A percentile compares a stretch with the other conserved stretches of the same genome.
Conservation (phyloP, 2,329 filamentous ascomycete species). For the Trichoderma atroviride region DNA sequence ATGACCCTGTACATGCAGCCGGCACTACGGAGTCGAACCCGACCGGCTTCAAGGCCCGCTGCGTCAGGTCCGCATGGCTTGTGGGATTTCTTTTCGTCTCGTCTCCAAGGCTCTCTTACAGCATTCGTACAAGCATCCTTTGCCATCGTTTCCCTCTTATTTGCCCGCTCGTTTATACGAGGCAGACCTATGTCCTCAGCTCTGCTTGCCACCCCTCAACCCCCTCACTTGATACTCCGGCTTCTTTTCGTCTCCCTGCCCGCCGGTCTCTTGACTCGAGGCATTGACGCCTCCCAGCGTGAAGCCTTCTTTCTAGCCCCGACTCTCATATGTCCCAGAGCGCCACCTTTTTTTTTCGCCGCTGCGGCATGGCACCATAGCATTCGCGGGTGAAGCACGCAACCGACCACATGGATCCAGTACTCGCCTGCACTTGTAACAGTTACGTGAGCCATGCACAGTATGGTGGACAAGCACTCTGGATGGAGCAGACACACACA, state of each 20-base stretch:
- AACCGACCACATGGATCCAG: not conserved
- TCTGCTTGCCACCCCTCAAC: not conserved
- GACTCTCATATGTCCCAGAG: not conserved
- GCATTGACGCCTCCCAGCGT: not conserved
- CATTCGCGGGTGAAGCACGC: not conserved
- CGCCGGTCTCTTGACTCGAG: not conserved
- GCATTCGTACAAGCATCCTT: not conserved
- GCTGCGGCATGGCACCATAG: not conserved
- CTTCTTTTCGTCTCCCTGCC: not conserved
- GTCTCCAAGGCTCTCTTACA: not conserved
- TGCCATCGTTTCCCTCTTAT: not conserved
- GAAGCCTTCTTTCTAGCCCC: not conserved
- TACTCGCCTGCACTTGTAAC: not conserved
- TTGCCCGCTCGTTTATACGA: not conserved
- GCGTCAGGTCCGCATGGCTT: not conserved
- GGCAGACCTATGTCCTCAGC: not conserved
- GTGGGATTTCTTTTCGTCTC: not conserved
- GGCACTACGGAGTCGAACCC: conserved; percentile 24
- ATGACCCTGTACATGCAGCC: conserved; percentile 17
- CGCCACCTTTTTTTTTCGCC: not conserved
- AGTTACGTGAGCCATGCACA: not conserved
- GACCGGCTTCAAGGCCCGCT: conserved; percentile 6
- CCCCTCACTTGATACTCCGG: not conserved
- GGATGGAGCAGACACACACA: not conserved
- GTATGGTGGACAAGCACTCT: not conserved